Evolutionary conservation across 139 green algal genomes (phyloP).

Genomic region (Nannochloris sp.): DNA sequence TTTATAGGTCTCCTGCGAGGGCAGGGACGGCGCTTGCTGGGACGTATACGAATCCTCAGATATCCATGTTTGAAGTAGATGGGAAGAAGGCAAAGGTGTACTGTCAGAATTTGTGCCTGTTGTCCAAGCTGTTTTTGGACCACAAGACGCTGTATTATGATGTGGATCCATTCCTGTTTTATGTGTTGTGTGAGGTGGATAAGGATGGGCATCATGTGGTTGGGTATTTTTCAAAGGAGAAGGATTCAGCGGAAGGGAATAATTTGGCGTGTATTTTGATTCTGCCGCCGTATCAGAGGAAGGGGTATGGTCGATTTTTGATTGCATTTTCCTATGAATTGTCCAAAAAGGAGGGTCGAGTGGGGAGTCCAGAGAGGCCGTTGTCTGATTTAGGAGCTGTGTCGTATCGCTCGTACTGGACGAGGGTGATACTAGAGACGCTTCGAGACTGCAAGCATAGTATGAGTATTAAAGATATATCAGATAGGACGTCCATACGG

Average conservation of each 20-base stretch:
- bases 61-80: conserved; percentile 71
- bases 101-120: conserved; percentile 94
- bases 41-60: conserved; percentile 38
- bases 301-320: conserved; percentile 96
- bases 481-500: conserved; percentile 80
- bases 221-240: conserved; percentile 91
- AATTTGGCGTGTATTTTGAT: conserved; percentile 99
- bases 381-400: conserved; percentile 92
- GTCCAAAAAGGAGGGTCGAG: conserved; percentile 86
- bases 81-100: conserved; percentile 68
- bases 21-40: conserved; percentile 30
- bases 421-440: conserved; percentile 76
- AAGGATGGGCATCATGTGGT: conserved; percentile 88
- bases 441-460: conserved; percentile 57
- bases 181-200: conserved; percentile 94
- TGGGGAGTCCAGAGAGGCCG: conserved; percentile 84
- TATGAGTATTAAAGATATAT: conserved; percentile 90
- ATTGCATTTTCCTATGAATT: conserved; percentile 98
- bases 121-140: conserved; percentile 99
- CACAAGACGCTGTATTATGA: conserved; percentile 99
- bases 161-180: conserved; percentile 99
- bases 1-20: conserved; percentile 53
- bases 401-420: conserved; percentile 95
- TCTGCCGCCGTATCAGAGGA: conserved; percentile 94
- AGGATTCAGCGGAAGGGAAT: conserved; percentile 80